Conservation (phyloP, 352 stramenopile genomes). For the Pythium folliculosum region DNA sequence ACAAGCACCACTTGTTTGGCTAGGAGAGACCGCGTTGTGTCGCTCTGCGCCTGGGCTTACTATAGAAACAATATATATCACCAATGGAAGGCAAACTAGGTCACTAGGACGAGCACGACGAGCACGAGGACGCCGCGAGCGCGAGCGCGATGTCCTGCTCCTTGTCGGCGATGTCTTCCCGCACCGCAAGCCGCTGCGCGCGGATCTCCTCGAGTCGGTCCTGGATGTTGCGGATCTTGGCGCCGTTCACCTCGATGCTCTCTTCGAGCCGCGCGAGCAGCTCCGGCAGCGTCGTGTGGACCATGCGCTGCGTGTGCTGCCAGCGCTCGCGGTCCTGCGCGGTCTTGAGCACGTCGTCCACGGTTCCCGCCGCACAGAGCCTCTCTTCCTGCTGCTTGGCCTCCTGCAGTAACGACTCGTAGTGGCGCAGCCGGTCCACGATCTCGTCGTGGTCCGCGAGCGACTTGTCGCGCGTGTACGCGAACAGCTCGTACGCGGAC, state of each 20-base stretch:
- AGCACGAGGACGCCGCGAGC: constrained; percentile 27
- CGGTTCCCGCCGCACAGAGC: constrained; percentile 14
- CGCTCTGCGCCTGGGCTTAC: no score
- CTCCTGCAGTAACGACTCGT: constrained; percentile 39
- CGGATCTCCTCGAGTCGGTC: constrained; percentile 59
- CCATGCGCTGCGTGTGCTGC: constrained; percentile 56
- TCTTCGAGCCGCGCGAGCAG: constrained; percentile 55
- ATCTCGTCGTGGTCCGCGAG: constrained; percentile 51
- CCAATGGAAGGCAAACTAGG: background rate
- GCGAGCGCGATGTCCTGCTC: constrained; percentile 64
- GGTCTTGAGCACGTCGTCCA: constrained; percentile 32
- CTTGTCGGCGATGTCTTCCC: constrained; percentile 58
- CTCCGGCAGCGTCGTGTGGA: constrained; percentile 49
- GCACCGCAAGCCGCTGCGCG: constrained; percentile 46
- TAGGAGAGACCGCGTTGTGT: no score
- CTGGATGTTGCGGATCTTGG: constrained; percentile 59
- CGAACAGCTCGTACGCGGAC: constrained; percentile 60
- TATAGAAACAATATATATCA: constrained; percentile 6
- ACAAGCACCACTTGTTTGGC: constrained; percentile 81
- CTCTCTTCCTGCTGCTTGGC: constrained; percentile 32
- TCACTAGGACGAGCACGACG: background rate
- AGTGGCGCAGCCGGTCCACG: constrained; percentile 43
- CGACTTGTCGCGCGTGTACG: constrained; percentile 51
- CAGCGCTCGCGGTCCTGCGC: constrained; percentile 45
- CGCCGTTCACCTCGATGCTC: constrained; percentile 65